phyloP scores from a whole-genome alignment of 306 rosid genomes.

The Glycine soja region DNA sequence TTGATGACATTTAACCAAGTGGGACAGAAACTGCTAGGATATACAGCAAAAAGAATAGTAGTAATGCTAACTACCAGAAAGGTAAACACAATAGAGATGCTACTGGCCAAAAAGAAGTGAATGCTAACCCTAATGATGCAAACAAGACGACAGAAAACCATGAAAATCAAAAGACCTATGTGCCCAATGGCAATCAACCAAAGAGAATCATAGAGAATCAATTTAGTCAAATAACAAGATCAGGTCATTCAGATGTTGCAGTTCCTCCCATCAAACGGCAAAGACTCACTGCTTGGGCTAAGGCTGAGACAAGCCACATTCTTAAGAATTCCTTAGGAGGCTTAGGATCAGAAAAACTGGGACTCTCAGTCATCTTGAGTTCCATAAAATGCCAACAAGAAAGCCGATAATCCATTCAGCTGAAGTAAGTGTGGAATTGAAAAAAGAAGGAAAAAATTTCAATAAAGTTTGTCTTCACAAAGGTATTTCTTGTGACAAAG shows the following conservation, averaged over 20 bases:
- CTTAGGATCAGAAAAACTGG: slow-evolving; percentile 44
- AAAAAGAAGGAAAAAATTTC: slow-evolving; percentile 33
- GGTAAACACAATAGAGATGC: slow-evolving; percentile 30
- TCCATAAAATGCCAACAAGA: slow-evolving; percentile 51
- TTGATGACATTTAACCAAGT: slow-evolving; percentile 31
- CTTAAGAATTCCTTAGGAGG: slow-evolving; percentile 15
- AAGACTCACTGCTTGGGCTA: slow-evolving; percentile 66
- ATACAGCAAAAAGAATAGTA: slow-evolving; percentile 48
- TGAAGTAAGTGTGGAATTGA: slow-evolving; percentile 49
- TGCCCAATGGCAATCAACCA: slow-evolving; percentile 48
- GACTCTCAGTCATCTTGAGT: slow-evolving; percentile 43
- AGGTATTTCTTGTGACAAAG: slow-evolving; percentile 42
- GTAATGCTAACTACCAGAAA: slow-evolving; percentile 35
- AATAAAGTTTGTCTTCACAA: slow-evolving; percentile 35
- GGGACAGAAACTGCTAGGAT: slow-evolving; percentile 41
- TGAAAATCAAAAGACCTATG: slow-evolving; percentile 42
- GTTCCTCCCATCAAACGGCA: slow-evolving; percentile 65
- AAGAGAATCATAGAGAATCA: slow-evolving; percentile 53
- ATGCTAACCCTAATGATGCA: slow-evolving; percentile 45
- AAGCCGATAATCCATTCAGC: slow-evolving; percentile 44
- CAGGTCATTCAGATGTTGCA: slow-evolving; percentile 55
- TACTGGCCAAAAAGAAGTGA: slow-evolving; percentile 42
- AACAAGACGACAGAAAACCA: slow-evolving; percentile 44
- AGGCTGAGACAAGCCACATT: slow-evolving; percentile 55
- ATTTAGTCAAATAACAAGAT: slow-evolving; percentile 57